These are phyloP conservation scores for Hylodesmum podocarpum DNA, from an alignment of 306 rosid genomes.

Conservation along the genomic window DNA sequence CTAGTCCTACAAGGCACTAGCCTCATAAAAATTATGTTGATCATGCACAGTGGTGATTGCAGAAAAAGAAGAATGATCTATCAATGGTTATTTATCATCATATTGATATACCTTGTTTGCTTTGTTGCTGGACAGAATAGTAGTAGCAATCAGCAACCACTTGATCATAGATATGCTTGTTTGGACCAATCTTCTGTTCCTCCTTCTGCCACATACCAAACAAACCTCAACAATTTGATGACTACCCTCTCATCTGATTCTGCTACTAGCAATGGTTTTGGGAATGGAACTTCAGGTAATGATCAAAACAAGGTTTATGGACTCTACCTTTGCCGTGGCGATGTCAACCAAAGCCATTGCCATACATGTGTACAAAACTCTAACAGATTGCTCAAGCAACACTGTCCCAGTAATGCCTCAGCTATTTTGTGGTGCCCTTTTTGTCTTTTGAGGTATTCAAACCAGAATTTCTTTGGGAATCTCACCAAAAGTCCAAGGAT, in stretches of 20 bases:
- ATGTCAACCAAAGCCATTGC: constrained; percentile 35
- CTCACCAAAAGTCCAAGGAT: constrained; percentile 33
- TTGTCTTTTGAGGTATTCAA: constrained; percentile 47
- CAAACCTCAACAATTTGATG: constrained; percentile 36
- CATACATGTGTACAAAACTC: constrained; percentile 42
- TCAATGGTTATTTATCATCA: constrained; percentile 26
- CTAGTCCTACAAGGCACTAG: background rate
- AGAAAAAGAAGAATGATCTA: constrained; percentile 20
- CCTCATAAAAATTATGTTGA: background rate
- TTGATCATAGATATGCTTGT: constrained; percentile 45
- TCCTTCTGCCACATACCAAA: constrained; percentile 34
- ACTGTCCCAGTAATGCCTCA: constrained; percentile 39
- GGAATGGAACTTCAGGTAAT: constrained; percentile 26
- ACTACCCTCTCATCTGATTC: constrained; percentile 37
- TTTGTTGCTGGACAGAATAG: constrained; percentile 15
- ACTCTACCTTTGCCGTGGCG: constrained; percentile 44
- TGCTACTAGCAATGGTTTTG: constrained; percentile 41
- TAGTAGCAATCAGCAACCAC: constrained; percentile 16
- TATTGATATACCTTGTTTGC: constrained; percentile 5
- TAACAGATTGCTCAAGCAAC: constrained; percentile 37
- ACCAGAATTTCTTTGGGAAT: constrained; percentile 33
- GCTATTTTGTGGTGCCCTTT: constrained; percentile 45
- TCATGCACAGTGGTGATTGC: background rate
- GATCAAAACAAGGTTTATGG: constrained; percentile 34
- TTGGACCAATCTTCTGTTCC: constrained; percentile 35